Base-by-base conservation (phyloP, 2,329 filamentous ascomycete genomes). In the Epichloe sp. region DNA sequence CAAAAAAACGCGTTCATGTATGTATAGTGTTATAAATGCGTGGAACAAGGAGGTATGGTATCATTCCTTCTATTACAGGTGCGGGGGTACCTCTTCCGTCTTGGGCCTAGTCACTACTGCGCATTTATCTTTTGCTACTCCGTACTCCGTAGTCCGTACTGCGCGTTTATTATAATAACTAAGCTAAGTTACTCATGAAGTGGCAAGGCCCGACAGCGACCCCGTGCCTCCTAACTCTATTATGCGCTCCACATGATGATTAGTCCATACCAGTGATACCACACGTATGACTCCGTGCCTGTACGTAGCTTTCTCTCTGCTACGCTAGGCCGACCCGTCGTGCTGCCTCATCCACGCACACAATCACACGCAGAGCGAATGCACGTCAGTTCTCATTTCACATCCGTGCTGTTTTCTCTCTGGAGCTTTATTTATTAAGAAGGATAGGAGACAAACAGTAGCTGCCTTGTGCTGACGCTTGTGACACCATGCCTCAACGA, bases 171-270 rank as follows among this genome's bases (percentile, higher is more conserved):
- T 21, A 5, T 21, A 3, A 21, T 21, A 21, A 21, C 19, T 3
- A 19, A 19, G 19, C 19, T 3, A 21, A 21, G 1, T 21, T 21
- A 2, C 10, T 31, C 26, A 31, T 31, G 26, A 31, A 31, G 8
- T 31, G 26, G 8, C 26, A 31, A 31, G 26, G 8, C 26, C 26
- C 26, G 43, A 34, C 43, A 34, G 19, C 43, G 12, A 15, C 15
- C 43, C 26, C 47, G 15, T n/a, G 26, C 43, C 26, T 36, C 14
- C 34, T 36, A 50, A 50, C 48, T 50, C 36, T 50, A 45, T 46
- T 45, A 26, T 37, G 43, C 12, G 35, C 17, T 21, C 14, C 15
- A 8, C 14, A 36, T 23, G 23, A 19, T 19, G 1, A 23, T 23
- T 23, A 23, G 23, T 23, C 23, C 23, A 23, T 23, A 23, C 23